Evolutionary conservation across 768 basidiomycete species (phyloP), one percentile per base, ranked within the genome.

Genomic region (Amanita exitialis): DNA sequence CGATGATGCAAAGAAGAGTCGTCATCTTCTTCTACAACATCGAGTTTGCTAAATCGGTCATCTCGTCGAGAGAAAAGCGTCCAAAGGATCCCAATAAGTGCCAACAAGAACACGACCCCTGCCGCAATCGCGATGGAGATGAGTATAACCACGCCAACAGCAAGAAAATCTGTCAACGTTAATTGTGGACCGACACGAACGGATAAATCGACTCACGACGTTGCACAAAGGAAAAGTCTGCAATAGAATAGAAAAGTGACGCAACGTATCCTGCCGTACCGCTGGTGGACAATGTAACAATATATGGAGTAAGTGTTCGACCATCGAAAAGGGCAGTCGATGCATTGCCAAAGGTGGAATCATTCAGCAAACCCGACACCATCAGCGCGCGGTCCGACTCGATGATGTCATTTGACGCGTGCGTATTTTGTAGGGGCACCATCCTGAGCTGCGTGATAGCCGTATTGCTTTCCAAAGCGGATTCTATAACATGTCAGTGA

Each of bases 121-220:
- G 93, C 92, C 8, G 90, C 84, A 57, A 97, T 96, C 21, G 96
- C 96, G 56, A 99, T 96, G 1, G 93, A 94, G 57, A 99, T 93
- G 39, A 99, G 77, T 57, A 98, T 97, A 49, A 99, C 92, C 34
- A 98, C 77, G 1, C 95, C 96, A 20, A 81, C 79, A 0, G 94
- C 90, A 50, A 99, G 77, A 74, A 91, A 88, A 59, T 83, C 91
- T 90, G 57, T 23, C 6, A 16, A 44, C 30, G 30, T 34, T 27
- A 42, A 21, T 28, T 30, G 7, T 57, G 32, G 36, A 28, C 55
- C 54, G 47, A 62, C n/a, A 47, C 59, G 20, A 21, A n/a, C 49
- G 45, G 15, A 25, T 47, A 51, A 16, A 36, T 39, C 13, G 32
- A 53, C 43, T 47, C 62, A 91, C 89, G 73, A 47, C 70, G 76